Conservation (phyloP, 192 early-diverging fungal genomes). For the Haplosporangium gracile region DNA sequence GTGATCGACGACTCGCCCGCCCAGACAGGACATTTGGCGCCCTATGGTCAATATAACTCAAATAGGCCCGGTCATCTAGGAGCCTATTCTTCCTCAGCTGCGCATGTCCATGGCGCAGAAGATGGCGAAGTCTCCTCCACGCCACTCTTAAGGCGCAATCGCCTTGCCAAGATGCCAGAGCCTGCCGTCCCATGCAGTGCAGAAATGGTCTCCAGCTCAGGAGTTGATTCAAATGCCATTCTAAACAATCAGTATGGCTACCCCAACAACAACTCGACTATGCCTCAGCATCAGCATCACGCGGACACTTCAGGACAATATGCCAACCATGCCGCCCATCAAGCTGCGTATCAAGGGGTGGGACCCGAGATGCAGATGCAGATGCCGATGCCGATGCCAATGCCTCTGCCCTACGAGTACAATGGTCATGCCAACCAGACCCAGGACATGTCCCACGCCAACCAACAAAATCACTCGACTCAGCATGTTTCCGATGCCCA, state of each 20-base stretch:
- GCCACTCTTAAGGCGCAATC: slow-evolving; percentile 25
- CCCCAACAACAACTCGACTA: not conserved
- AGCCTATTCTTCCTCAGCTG: not conserved
- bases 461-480: slow-evolving; percentile 4
- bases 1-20: slow-evolving; percentile 20
- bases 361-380: not conserved
- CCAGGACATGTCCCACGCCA: slow-evolving; percentile 13
- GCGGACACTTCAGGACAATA: not conserved
- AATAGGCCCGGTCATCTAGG: not conserved
- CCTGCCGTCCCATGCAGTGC: not conserved
- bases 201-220: not conserved
- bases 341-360: slow-evolving; percentile 1
- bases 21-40: not conserved
- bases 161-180: slow-evolving; percentile 4
- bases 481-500: slow-evolving; percentile 10
- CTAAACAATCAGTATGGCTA: not conserved
- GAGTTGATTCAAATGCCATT: not conserved
- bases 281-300: not conserved
- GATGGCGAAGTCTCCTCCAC: slow-evolving; percentile 31
- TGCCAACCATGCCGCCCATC: not conserved
- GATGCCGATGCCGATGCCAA: slow-evolving; percentile 33
- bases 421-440: slow-evolving; percentile 10
- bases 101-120: not conserved
- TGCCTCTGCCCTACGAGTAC: slow-evolving; percentile 25
- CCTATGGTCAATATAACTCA: not conserved